A percentile compares a stretch with the other conserved stretches of the same genome.
Conservation (phyloP, 176 grass and related monocot species). For the Oryza australiensis region DNA sequence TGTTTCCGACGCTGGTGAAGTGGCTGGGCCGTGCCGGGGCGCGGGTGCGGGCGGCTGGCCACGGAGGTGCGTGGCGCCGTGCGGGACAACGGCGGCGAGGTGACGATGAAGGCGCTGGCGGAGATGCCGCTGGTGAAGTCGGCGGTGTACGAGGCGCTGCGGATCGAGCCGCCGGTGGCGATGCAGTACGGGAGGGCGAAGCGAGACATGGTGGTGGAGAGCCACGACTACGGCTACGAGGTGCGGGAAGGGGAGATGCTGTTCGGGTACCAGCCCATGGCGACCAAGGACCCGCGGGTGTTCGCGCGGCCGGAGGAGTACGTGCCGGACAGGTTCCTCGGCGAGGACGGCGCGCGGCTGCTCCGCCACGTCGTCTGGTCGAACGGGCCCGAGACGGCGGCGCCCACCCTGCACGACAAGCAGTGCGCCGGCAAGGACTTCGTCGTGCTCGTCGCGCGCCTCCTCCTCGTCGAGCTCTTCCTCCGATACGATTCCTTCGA, state of each 20-base stretch:
- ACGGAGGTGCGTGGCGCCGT: slow-evolving; percentile 80
- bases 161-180: slow-evolving; percentile 89
- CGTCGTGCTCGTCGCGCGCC: slow-evolving; percentile 83
- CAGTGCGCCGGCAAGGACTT: slow-evolving; percentile 98
- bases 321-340: slow-evolving; percentile 80
- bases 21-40: slow-evolving; percentile 85
- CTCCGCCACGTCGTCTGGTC: slow-evolving; percentile 91
- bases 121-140: slow-evolving; percentile 94
- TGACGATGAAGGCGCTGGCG: slow-evolving; percentile 64
- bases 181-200: slow-evolving; percentile 92
- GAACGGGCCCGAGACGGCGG: slow-evolving; percentile 83
- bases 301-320: slow-evolving; percentile 79
- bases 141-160: slow-evolving; percentile 87
- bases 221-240: slow-evolving; percentile 87
- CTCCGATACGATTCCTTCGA: slow-evolving; percentile 95
- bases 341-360: slow-evolving; percentile 58
- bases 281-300: slow-evolving; percentile 85
- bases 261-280: slow-evolving; percentile 99
- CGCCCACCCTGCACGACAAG: slow-evolving; percentile 87
- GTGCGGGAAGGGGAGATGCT: slow-evolving; percentile 92
- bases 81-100: slow-evolving; percentile 49
- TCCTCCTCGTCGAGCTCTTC: slow-evolving; percentile 92
- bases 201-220: slow-evolving; percentile 93
- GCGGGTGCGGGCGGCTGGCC: slow-evolving; percentile 54
- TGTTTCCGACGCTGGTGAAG: slow-evolving; percentile 78